phyloP scores from a whole-genome alignment of 2,329 filamentous ascomycete genomes.

The Fusarium sp. region DNA sequence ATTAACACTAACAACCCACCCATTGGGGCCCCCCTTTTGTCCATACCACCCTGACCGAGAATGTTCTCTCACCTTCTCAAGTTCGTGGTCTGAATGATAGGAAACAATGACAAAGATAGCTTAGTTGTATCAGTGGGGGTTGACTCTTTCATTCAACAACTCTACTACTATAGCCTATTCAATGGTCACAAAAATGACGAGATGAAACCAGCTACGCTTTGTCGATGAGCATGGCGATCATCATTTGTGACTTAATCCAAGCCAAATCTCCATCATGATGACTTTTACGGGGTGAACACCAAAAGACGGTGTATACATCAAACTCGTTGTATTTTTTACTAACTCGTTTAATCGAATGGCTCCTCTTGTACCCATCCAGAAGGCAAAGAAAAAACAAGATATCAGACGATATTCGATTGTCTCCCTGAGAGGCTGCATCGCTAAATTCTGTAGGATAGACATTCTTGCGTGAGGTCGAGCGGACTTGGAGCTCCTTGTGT shows the following conservation, averaged over 20 bases:
- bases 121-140: constrained; percentile 24
- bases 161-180: not conserved
- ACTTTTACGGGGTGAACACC: not conserved
- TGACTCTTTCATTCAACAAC: not conserved
- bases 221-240: not conserved
- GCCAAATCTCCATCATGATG: not conserved
- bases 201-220: constrained; percentile 12
- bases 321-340: not conserved
- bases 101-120: constrained; percentile 32
- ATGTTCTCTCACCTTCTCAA: constrained; percentile 16
- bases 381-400: not conserved
- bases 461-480: constrained; percentile 1
- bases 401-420: not conserved
- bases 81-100: constrained; percentile 22
- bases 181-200: constrained; percentile 9
- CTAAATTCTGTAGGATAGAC: not conserved
- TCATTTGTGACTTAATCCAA: constrained; percentile 16
- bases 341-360: not conserved
- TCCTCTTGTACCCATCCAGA: not conserved
- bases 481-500: constrained; percentile 20
- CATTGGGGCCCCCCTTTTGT: constrained; percentile 15
- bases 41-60: constrained; percentile 25
- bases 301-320: constrained; percentile 33
- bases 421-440: not conserved
- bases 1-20: constrained; percentile 24